Evolutionary conservation across 139 green algal genomes (phyloP), one percentile per base, ranked within the genome.

Genomic region (Volvox reticuliferus): DNA sequence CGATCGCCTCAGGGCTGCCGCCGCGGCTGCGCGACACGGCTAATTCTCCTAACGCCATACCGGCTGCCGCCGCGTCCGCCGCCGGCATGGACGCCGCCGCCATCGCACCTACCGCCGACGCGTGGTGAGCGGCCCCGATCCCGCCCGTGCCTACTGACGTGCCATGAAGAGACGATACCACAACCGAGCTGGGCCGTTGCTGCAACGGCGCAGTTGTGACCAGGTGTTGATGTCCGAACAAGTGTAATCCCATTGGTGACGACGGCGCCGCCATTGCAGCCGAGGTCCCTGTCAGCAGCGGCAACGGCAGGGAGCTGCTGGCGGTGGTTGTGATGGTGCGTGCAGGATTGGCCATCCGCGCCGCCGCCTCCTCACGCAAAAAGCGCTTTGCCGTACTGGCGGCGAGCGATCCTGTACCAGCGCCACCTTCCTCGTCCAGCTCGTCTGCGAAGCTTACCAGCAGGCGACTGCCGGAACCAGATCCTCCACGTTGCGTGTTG

Each of bases 311-410:
- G n/a, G 62, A 78, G 30, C 62, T 78, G 12, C 13, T 50, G 44
- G 80, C 9, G 36, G 73, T 20, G 86, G 73, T 90, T 73, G 86
- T 90, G 73, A 90, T 90, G 71, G 73, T 90, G 50, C 86, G 86
- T 16, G 86, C 20, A 2, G 84, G 84, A 30, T 55, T 79, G 26
- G 44, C 28, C 16, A 89, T 37, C 69, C 84, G 84, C 36, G 80
- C 68, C 26, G 37, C 37, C 37, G 84, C 84, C 69, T 82, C 84
- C 37, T 89, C 84, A 0, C 84, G 84, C 37, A 82, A 33, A 24
- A 89, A 89, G 5, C 84, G 69, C 37, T 68, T 35, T 12, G 69
- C 37, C 37, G 69, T 89, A 62, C 84, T 89, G 36, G 69, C 69
- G 18, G 69, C 84, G 0, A 82, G 44, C 35, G 24, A n/a, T 22